Evolutionary conservation across 805 yeast genomes (phyloP).

Genomic region (Metschnikowia amazonensis): DNA sequence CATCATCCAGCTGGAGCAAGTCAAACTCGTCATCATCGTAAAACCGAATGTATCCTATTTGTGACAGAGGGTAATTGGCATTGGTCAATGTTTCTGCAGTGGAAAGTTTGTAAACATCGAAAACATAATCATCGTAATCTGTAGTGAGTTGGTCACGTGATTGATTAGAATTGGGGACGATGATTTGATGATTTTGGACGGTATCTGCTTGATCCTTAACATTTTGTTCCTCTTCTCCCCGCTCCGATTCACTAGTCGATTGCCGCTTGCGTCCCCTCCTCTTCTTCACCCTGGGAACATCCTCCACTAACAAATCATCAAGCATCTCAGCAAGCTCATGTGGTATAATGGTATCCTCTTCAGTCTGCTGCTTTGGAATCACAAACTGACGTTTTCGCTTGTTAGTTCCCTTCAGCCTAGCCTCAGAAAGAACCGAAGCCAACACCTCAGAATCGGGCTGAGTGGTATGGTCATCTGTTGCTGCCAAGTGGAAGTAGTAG

Average conservation of each 20-base stretch:
- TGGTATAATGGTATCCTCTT: constrained; percentile 41
- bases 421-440: constrained; percentile 27
- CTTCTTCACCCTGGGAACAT: constrained; percentile 10
- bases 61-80: constrained; percentile 48
- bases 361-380: constrained; percentile 30
- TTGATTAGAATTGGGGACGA: too few relatives aligned
- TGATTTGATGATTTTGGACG: too few relatives aligned
- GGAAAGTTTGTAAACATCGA: constrained; percentile 66
- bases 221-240: too few relatives aligned
- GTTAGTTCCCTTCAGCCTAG: constrained; percentile 3
- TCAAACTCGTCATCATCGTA: constrained; percentile 54
- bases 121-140: constrained; percentile 63
- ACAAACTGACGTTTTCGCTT: constrained; percentile 29
- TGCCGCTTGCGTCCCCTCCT: constrained; percentile 5
- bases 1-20: constrained; percentile 35
- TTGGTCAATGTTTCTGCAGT: constrained; percentile 32
- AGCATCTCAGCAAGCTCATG: constrained; percentile 75
- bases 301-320: constrained; percentile 46
- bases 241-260: too few relatives aligned
- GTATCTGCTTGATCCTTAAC: too few relatives aligned
- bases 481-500: constrained; percentile 32
- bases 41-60: constrained; percentile 51
- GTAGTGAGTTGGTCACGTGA: neutral
- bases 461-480: constrained; percentile 30
- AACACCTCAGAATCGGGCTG: constrained; percentile 20